Base-by-base conservation (phyloP, 2,329 filamentous ascomycete genomes). In the Thelonectria rubi region DNA sequence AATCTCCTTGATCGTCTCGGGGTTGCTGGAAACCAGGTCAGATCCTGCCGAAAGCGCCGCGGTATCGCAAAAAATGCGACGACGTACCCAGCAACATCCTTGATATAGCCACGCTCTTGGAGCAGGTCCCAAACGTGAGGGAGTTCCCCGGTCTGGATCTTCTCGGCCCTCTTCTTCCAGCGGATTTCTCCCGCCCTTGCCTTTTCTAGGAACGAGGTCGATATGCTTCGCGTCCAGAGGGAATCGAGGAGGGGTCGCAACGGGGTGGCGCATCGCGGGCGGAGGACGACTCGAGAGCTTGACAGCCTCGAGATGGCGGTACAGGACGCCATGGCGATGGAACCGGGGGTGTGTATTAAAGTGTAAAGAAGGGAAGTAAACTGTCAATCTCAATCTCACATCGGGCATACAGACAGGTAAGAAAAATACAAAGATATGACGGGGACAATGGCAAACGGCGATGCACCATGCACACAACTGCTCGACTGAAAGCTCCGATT, bases 31-130 rank as follows among this genome's bases (percentile, higher is more conserved):
- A 11, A 11, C 40, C 14, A 55, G 30, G 57, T 63, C 26, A 63
- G 45, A 6, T 9, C 21, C 34, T 40, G 39, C 40, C 48, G 39
- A 45, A n/a, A 55, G 17, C n/a, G 15, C 18, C 39, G 18, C 10
- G 46, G 26, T 10, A 43, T 55, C 30, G 62, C 15, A 7, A 9
- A 7, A 9, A 18, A 55, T 45, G 34, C 37, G 48, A 64, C 84
- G 66, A 64, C 84, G 66, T 80, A 92, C 90, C 90, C 91, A 66
- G 91, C 90, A 34, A 91, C 81, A 65, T 92, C 87, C 71, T 94
- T 91, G 63, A 94, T 80, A 65, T 86, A 88, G 45, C 91, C 92
- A 70, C 92, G 83, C 75, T 91, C 88, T 68, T 91, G 86, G 12
- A 95, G 80, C 17, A 89, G 69, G 54, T 86, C 84, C 78, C 91